Base-by-base conservation (phyloP, 768 basidiomycete species). In the Gloeopeniophorella convolvens region DNA sequence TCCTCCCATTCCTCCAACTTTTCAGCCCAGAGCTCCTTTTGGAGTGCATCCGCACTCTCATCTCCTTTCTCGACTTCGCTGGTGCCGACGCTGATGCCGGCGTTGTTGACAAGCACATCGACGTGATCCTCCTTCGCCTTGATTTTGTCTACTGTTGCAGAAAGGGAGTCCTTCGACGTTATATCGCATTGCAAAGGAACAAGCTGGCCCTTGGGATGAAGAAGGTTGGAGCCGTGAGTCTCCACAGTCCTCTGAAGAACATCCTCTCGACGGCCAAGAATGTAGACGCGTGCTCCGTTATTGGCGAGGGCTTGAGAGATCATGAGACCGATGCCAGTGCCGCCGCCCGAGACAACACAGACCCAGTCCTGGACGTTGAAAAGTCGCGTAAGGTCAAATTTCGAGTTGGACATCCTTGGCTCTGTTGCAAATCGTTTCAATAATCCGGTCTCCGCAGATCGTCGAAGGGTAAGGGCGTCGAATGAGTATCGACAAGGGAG, bases 211-310 rank as follows among this genome's bases (percentile, higher is more conserved):
- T 57, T 54, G 4, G 62, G 61, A 48, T 68, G 51, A 24, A 44
- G 37, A 16, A 68, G 60, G 12, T 42, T 42, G 16, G 59, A 51
- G 16, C 66, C 63, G 59, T 63, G 64, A 5, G 48, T 55, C 45
- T 61, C 48, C 5, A 57, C 57, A 30, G 62, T 61, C 24, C 59
- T 60, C 42, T 68, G 48, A 9, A 72, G 62, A 12, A 60, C 66
- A 0, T 70, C 65, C 33, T 51, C 53, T 33, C 70, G 65, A 6
- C 71, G 64, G 5, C 65, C 62, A 11, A 65, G 64, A 50, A 74
- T 69, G 59, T 73, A 74, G 7, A 72, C 71, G 11, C 60, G 61
- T 4, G 72, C 72, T 20, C 71, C 70, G 58, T 72, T 70, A 56
- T 65, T 66, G 9, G 72, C 70, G 41, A 72, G 67, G 2, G 65